phyloP scores from a whole-genome alignment of 192 early-diverging fungal species.

The Entrophospora sp. region DNA sequence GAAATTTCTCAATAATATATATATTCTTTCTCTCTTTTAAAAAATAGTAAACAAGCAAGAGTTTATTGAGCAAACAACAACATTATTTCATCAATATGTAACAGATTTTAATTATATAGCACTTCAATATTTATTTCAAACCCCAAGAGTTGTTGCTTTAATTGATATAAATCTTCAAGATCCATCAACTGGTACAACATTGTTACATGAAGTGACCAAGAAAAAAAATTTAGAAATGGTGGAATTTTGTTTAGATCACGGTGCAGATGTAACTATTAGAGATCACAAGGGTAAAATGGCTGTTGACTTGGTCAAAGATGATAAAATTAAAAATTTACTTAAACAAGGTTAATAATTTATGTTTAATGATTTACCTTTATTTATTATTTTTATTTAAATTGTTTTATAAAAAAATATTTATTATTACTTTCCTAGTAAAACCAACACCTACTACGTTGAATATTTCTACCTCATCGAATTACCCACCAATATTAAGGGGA shows the following conservation, averaged over 20 bases:
- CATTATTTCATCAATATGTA: slow-evolving; percentile 44
- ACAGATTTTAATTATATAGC: slow-evolving; percentile 28
- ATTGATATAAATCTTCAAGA: slow-evolving; percentile 66
- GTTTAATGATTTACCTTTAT: background rate
- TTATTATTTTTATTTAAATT: background rate
- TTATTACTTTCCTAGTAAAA: slow-evolving; percentile 18
- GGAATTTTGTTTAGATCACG: slow-evolving; percentile 60
- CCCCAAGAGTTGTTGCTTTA: slow-evolving; percentile 43
- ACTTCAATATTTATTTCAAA: slow-evolving; percentile 37
- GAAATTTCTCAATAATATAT: background rate
- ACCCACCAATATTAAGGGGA: slow-evolving; percentile 53
- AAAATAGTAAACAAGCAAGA: slow-evolving; percentile 38
- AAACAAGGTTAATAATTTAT: slow-evolving; percentile 1
- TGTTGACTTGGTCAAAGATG: slow-evolving; percentile 43
- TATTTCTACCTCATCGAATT: slow-evolving; percentile 42
- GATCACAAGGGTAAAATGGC: slow-evolving; percentile 58
- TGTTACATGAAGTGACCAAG: slow-evolving; percentile 63
- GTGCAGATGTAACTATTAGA: slow-evolving; percentile 63
- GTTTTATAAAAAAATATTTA: background rate
- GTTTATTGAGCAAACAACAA: slow-evolving; percentile 37
- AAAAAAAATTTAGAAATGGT: slow-evolving; percentile 56
- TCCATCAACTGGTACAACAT: slow-evolving; percentile 47
- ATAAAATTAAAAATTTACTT: slow-evolving; percentile 45
- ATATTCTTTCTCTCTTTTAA: background rate
- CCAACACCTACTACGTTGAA: slow-evolving; percentile 41